Base-by-base conservation (phyloP, 768 basidiomycete genomes). In the Tylopilus rubrobrunneus region DNA sequence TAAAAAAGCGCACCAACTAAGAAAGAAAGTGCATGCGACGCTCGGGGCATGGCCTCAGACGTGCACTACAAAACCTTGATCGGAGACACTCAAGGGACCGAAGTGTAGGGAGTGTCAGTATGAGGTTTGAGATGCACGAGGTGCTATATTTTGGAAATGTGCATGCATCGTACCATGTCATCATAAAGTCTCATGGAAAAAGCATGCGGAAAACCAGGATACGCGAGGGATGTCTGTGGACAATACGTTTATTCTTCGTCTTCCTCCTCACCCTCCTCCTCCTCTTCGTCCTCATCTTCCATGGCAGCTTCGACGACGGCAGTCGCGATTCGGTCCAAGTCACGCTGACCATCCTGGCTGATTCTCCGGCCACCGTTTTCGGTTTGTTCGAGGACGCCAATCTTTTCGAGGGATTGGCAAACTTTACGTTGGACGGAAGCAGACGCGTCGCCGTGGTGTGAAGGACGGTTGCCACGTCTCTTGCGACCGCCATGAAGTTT, bases 401-500 rank as follows among this genome's bases (percentile, higher is more conserved):
- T 98, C 82, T 96, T 97, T 82, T 98, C 96, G 63, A 98, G 79
- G 44, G 93, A 85, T 77, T 99, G 96, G 77, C 95, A 93, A 62
- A 98, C 77, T 76, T 90, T 94, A 70, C 95, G 89, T 75, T 98
- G 93, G 48, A 98, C 90, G 53, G 86, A 86, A 51, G 87, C 80
- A 41, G 95, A 93, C 25, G 85, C 82, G 69, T 89, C 80, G 52
- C 82, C 85, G 77, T 98, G 96, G 79, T 96, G 94, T 58, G 92
- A 92, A 46, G 96, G 94, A 63, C 97, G 88, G 83, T 93, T 92
- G 48, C 97, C 97, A 57, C 97, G 90, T 67, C 92, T 82, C 78
- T 94, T 93, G 70, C 91, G 86, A 59, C 91, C 90, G 73, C 97
- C 97, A 77, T 98, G 94, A 40, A 98, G 88, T 82, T 97, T 98